Base-by-base conservation (phyloP, 169 alveolate genomes). In the Eimeria falciformis region DNA sequence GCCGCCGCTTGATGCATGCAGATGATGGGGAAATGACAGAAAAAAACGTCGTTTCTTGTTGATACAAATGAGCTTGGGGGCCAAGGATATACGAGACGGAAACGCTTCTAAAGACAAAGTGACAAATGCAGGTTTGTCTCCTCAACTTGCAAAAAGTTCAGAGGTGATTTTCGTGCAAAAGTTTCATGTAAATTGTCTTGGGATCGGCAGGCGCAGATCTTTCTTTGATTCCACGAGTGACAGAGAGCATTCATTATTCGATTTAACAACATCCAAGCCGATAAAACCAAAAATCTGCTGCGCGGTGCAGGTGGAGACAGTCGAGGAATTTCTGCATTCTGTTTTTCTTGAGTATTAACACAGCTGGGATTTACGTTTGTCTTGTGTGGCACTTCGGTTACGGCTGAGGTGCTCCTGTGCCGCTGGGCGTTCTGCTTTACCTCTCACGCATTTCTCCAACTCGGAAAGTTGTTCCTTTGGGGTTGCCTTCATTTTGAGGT, bases 371-470 rank as follows among this genome's bases (percentile, higher is more conserved):
- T 21, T 12, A 50, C 11, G 18, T 12, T 12, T 50, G 62, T 12
- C 23, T 50, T 12, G 62, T 50, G 11, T 0, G 62, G 62, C 23
- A 50, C 11, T 12, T 50, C 23, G 23, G 2, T 21, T 50, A 21
- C 62, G 11, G 62, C 18, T 50, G 23, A 21, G 11, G 62, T 12
- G 62, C 18, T 12, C 23, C 62, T 50, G 11, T 50, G 11, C 18
- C 62, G 62, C 62, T 12, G 18, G 45, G 40, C 25, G 6, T 2
- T 21, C 33, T 27, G 0, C 43, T 21, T 68, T 37, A 68, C 79
- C 79, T 68, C 79, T 5, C n/a, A 68, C 37, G 45, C 79, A 68
- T 12, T 43, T 47, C 33, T 68, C 79, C 9, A 68, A 47, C 37
- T 14, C 79, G n/a, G 79, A 14, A 27, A 47, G 25, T 27, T 68